A percentile compares a stretch with the other conserved stretches of the same genome.
Evolutionary conservation across 306 rosid species (phyloP).

Genomic region (Vicia villosa): DNA sequence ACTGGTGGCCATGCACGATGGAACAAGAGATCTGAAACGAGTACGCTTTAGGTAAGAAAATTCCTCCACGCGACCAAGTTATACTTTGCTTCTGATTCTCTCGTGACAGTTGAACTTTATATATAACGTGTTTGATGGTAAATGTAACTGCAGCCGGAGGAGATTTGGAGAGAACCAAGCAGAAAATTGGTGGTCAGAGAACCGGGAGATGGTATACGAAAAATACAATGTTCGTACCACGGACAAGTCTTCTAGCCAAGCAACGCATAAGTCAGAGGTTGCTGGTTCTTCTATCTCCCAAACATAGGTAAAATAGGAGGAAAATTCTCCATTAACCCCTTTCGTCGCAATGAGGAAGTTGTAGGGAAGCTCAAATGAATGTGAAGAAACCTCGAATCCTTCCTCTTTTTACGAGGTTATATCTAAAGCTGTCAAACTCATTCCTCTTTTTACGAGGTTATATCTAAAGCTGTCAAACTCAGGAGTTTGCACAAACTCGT

Average conservation of each 20-base stretch:
- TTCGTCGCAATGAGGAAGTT: conserved; percentile 44
- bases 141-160: conserved; percentile 76
- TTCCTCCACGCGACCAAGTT: not conserved
- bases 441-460: conserved; percentile 13
- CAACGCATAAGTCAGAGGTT: conserved; percentile 52
- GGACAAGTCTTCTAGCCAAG: conserved; percentile 67
- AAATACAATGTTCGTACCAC: conserved; percentile 74
- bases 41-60: conserved; percentile 88
- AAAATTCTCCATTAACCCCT: conserved; percentile 50
- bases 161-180: conserved; percentile 98
- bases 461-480: not conserved
- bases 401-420: conserved; percentile 13
- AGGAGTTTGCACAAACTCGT: not conserved
- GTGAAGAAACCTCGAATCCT: conserved; percentile 36
- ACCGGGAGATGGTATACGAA: conserved; percentile 84
- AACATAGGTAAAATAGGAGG: conserved; percentile 49
- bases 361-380: conserved; percentile 42
- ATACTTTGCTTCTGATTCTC: not conserved
- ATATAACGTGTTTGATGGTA: conserved; percentile 27
- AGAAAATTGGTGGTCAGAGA: conserved; percentile 98
- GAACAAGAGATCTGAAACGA: conserved; percentile 92
- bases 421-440: not conserved
- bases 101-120: not conserved
- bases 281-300: conserved; percentile 58
- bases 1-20: conserved; percentile 82